Base-by-base conservation (phyloP, 257 asterid genomes). In the Jacaranda mimosifolia region DNA sequence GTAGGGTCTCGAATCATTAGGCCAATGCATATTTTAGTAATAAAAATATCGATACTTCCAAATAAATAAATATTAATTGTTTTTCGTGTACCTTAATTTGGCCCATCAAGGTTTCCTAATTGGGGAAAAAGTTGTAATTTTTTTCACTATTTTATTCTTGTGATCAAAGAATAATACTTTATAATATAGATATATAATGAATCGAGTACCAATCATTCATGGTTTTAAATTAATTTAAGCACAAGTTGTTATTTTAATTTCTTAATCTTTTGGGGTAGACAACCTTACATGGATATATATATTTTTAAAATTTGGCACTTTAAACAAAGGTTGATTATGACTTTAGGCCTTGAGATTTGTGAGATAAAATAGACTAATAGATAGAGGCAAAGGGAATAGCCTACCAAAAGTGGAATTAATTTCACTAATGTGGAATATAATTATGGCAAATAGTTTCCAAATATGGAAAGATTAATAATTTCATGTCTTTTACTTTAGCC, bases 1-100 rank as follows among this genome's bases (percentile, higher is more conserved):
- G 83, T 73, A 66, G 87, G 88, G 90, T 63, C 83, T 35, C 45
- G 53, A 76, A 81, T 86, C 78, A 86, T 76, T 76, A 73, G 64
- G 38, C 32, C n/a, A 13, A 79, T 76, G 70, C 38, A 19, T 69
- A 58, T 49, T 59, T 17, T 56, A 66, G 40, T 73, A 57, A 3
- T 56, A 40, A 3, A 68, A 43, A 46, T 46, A 63, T 18, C 6
- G 59, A 39, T 12, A 18, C 55, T 63, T 63, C 45, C 45, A 19
- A 38, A 66, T 51, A 38, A 42, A 63, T 73, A 45, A 36, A 63
- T 9, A 18, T 42, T 77, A 45, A 18, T 63, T 42, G 4, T 18
- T 15, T 55, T 39, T 58, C 38, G 58, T 18, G 43, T 68, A 39
- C 70, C 68, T 56, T 80, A 78, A 75, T 74, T 79, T 81, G 73